These are phyloP conservation scores for Termitomyces sp. DNA, from an alignment of 768 basidiomycete genomes.

Conservation along the genomic window DNA sequence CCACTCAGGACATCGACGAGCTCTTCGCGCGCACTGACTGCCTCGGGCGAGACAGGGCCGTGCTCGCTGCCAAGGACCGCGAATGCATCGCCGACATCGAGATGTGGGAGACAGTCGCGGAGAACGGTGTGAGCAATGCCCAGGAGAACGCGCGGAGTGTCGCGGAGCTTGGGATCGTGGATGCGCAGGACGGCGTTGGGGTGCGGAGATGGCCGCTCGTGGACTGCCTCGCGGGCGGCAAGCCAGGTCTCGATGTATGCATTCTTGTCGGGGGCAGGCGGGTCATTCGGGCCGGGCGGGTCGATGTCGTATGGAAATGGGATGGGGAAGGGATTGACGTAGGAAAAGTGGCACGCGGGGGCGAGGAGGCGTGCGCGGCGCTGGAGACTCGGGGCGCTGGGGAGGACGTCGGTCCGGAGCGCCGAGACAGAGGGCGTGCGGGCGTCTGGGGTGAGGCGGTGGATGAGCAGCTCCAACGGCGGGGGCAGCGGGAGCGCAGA, in stretches of 20 bases:
- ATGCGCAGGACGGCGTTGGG: slow-evolving; percentile 27
- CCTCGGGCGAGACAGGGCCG: slow-evolving; percentile 25
- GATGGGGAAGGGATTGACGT: slow-evolving; percentile 76
- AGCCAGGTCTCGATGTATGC: slow-evolving; percentile 79
- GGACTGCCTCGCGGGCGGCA: slow-evolving; percentile 51
- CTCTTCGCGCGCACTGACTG: slow-evolving; percentile 51
- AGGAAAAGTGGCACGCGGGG: slow-evolving; percentile 64
- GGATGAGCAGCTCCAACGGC: slow-evolving; percentile 26
- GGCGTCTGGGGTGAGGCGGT: slow-evolving; percentile 54
- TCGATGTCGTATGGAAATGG: slow-evolving; percentile 79
- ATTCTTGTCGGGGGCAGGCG: slow-evolving; percentile 44
- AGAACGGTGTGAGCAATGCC: slow-evolving; percentile 67
- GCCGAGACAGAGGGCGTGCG: slow-evolving; percentile 42
- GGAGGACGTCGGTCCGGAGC: slow-evolving; percentile 47
- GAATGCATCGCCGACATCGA: slow-evolving; percentile 86
- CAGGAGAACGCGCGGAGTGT: slow-evolving; percentile 55
- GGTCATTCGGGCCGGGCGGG: slow-evolving; percentile 31
- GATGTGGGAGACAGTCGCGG: slow-evolving; percentile 72
- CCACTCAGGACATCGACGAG: slow-evolving; percentile 82
- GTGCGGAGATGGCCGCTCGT: slow-evolving; percentile 17
- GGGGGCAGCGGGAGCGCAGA: slow-evolving; percentile 25
- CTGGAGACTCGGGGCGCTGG: slow-evolving; percentile 56
- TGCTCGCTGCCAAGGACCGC: slow-evolving; percentile 47
- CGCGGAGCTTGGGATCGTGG: slow-evolving; percentile 43
- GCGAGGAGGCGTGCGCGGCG: slow-evolving; percentile 62